phyloP scores from a whole-genome alignment of 345 rosid species.

The Isatis tinctoria region DNA sequence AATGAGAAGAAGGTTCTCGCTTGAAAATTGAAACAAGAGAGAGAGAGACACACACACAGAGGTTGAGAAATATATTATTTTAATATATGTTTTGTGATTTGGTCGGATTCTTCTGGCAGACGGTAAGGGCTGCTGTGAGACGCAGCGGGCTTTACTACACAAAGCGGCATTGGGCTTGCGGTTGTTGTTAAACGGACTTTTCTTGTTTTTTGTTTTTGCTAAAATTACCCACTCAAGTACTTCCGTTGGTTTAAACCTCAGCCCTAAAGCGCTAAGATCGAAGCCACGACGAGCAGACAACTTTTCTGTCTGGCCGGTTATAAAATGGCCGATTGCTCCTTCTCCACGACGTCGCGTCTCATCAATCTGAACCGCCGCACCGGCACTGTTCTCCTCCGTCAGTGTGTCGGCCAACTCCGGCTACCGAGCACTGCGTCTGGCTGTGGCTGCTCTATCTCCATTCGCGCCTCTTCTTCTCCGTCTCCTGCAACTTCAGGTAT shows the following conservation, averaged over 20 bases:
- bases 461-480: slow-evolving; percentile 23
- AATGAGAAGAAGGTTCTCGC: slow-evolving; percentile 12
- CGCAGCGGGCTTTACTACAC: not conserved
- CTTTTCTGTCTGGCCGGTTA: not conserved
- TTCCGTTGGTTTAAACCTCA: not conserved
- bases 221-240: not conserved
- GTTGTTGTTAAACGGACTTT: not conserved
- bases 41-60: not conserved
- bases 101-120: not conserved
- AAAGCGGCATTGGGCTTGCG: slow-evolving; percentile 3
- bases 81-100: not conserved
- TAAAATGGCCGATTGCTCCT: slow-evolving; percentile 44
- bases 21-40: not conserved
- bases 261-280: not conserved
- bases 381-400: slow-evolving; percentile 21
- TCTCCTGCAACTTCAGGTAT: not conserved
- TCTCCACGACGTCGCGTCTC: slow-evolving; percentile 42
- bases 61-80: not conserved
- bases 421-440: slow-evolving; percentile 11
- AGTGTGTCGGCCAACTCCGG: slow-evolving; percentile 29
- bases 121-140: not conserved
- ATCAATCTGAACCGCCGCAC: slow-evolving; percentile 31
- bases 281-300: slow-evolving; percentile 24
- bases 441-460: slow-evolving; percentile 18
- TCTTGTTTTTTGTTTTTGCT: not conserved